A percentile compares a stretch with the other conserved stretches of the same genome.
These are phyloP conservation scores for Aureobasidium namibiae DNA, from an alignment of 2,329 filamentous ascomycete genomes.

Conservation along the genomic window DNA sequence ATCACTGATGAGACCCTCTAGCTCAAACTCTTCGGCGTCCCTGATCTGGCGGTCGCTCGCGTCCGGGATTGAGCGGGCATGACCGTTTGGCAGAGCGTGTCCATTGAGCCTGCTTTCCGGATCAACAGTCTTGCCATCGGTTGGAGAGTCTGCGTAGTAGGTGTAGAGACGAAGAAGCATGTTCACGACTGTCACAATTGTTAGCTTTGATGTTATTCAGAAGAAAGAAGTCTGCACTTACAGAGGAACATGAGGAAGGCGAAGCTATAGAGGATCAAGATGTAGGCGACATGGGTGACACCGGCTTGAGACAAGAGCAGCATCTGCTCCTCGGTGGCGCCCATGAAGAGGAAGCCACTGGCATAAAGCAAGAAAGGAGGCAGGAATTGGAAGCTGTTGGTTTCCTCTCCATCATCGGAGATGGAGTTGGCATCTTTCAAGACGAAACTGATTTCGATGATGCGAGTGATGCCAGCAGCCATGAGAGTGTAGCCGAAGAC, in stretches of 20 bases:
- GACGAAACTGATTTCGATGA: conserved; percentile 87
- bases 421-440: conserved; percentile 57
- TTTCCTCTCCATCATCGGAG: conserved; percentile 20
- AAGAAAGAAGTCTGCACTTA: conserved; percentile 30
- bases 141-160: conserved; percentile 44
- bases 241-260: conserved; percentile 86
- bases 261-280: conserved; percentile 83
- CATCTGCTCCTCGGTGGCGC: conserved; percentile 96
- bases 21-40: conserved; percentile 87
- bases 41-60: conserved; percentile 50
- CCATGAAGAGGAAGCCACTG: conserved; percentile 94
- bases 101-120: conserved; percentile 22
- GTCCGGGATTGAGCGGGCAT: conserved; percentile 31
- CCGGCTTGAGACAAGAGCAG: conserved; percentile 60
- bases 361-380: conserved; percentile 62
- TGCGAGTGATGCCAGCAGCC: conserved; percentile 72
- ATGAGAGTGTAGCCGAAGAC: conserved; percentile 95
- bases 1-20: conserved; percentile 82
- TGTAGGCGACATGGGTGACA: conserved; percentile 84
- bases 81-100: conserved; percentile 32
- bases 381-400: conserved; percentile 43
- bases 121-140: conserved; percentile 29
- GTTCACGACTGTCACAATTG: conserved; percentile 55
- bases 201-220: background rate
- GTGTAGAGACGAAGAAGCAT: conserved; percentile 82